Evolutionary conservation across 306 rosid genomes (phyloP), one percentile per base, ranked within the genome.

Genomic region (Psophocarpus tetragonolobus): DNA sequence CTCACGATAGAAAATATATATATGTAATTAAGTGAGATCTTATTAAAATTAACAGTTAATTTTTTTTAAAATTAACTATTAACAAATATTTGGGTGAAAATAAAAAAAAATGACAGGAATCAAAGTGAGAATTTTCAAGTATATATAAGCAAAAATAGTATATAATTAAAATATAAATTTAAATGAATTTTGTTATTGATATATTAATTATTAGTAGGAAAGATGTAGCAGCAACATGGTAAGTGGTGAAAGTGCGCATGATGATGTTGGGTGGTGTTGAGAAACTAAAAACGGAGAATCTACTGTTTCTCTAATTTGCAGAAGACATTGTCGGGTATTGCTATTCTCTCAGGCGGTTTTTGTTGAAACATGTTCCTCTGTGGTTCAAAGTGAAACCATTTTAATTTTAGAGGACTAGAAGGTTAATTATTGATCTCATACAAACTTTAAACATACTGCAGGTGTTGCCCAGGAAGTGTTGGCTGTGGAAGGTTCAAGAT

Each of bases 301-400:
- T 51, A 6, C 15, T 41, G 4, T 12, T 27, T 51, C 26, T 39
- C 68, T 24, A 45, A 54, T 78, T 53, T 60, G 58, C 45, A 70
- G 12, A 41, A 44, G 45, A 68, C 62, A 24, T n/a, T 82, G 88
- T 79, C 74, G 60, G 68, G 61, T 72, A 67, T 77, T 36, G 51
- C 64, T 51, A 58, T 68, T 69, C 45, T 45, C 75, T 62, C 69
- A 66, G 82, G 76, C 74, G 73, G 36, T 72, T 79, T 82, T 63
- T 75, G 84, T 80, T 80, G 71, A 74, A 41, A 69, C 84, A 62
- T 81, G 84, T 78, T 77, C 51, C 39, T 60, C 48, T 50, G 42
- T 24, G 17, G 29, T 38, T 66, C 51, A 75, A 67, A 75, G 32
- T 33, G 32, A 60, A 30, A 41, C n/a, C 47, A 24, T 44, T 61